Conservation (phyloP, 106 monocot species). For the Ottelia alismoides region DNA sequence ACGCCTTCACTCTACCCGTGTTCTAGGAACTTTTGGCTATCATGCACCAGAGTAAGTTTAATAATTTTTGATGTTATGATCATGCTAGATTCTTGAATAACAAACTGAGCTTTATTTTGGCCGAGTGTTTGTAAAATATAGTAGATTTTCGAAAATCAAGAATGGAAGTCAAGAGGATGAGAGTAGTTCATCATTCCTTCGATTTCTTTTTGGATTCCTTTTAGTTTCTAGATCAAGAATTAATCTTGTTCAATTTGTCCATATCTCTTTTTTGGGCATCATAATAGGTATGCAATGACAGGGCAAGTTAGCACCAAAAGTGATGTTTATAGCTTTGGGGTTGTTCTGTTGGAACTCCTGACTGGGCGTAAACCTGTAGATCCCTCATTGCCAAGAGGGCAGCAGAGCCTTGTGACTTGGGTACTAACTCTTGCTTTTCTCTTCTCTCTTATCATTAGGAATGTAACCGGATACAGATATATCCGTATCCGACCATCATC, state of each 20-base stretch:
- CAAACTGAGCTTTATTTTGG: not conserved
- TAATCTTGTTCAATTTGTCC: too few relatives aligned
- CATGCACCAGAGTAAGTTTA: conserved; percentile 73
- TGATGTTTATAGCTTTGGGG: conserved; percentile 93
- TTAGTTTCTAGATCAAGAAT: not conserved
- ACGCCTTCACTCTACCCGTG: conserved; percentile 70
- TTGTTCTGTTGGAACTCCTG: conserved; percentile 81
- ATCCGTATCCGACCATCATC: too few relatives aligned
- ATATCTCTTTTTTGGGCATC: too few relatives aligned
- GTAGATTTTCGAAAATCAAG: too few relatives aligned
- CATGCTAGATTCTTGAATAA: too few relatives aligned
- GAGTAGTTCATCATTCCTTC: not conserved
- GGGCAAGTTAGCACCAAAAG: conserved; percentile 86
- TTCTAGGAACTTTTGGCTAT: conserved; percentile 89
- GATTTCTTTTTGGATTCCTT: not conserved
- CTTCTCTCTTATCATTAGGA: too few relatives aligned
- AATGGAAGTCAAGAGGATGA: too few relatives aligned
- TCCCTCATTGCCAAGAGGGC: conserved; percentile 74
- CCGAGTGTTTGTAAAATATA: not conserved
- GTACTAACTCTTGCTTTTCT: too few relatives aligned
- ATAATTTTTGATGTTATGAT: not conserved
- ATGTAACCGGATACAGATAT: too few relatives aligned
- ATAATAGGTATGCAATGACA: conserved; percentile 70
- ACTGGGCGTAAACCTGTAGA: conserved; percentile 95
- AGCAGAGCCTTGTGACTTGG: conserved; percentile 96